Base-by-base conservation (phyloP, 148 eudicot species). In the Chenopodium album region DNA sequence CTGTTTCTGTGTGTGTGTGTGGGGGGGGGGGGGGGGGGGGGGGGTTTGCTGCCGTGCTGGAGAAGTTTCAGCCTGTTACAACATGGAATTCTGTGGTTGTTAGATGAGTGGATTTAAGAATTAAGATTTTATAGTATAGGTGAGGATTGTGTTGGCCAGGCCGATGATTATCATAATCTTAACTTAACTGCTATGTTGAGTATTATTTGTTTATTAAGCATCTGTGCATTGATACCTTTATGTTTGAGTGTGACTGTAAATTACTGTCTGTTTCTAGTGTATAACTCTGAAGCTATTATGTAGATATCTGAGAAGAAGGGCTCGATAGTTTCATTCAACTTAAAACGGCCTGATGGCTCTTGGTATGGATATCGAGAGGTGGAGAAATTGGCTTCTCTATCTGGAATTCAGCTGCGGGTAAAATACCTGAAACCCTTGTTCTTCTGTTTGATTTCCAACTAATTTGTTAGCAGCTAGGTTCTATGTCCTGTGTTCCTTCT, bases 331-430 rank as follows among this genome's bases (percentile, higher is more conserved):
- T 85, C 99, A 44, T 96, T 96, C 86, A 96, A 96, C 88, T 85
- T 94, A 90, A 94, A 90, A 88, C 86, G 97, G 80, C 89, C 94
- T 28, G 98, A 96, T 88, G 89, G 93, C 37, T 88, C 97, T 79
- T 96, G 97, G 98, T 85, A 90, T 88, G 99, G 99, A 82, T 88
- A 91, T 82, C 97, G 91, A 59, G 99, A 96, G 88, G 97, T 96
- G 83, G 99, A 96, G 89, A 96, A 92, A 82, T 85, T 96, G 86
- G 99, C 99, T 88, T 90, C 99, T 71, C 86, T 96, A 71, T 90
- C 90, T 80, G 94, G 96, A 76, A 91, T 96, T 82, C 98, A 96
- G 85, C 88, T 96, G 76, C 90, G 99, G 98, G 99, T 96, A 92
- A 82, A 79, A 78, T 75, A 76, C 71, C 48, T 60, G 41, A 81